These are phyloP conservation scores for Gnaphalium uliginosum DNA, from an alignment of 129 eudicot genomes.

Conservation along the genomic window DNA sequence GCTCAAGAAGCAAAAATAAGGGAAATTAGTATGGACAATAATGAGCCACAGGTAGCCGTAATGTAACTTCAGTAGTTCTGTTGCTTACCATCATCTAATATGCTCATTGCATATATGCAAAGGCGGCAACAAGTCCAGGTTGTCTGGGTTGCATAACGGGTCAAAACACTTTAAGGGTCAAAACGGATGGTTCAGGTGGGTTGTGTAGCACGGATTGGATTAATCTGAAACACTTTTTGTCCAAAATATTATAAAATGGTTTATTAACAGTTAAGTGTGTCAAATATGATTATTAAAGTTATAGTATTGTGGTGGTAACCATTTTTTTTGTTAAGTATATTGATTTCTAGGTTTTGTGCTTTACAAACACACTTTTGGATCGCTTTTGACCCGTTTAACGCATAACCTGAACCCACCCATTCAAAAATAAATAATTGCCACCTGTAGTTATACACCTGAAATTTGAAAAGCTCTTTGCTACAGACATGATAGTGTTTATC, in stretches of 20 bases:
- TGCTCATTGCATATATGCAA: background rate
- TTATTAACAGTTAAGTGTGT: background rate
- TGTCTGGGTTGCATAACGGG: background rate
- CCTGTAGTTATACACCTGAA: background rate
- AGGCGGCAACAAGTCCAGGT: background rate
- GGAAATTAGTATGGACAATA: constrained; percentile 77
- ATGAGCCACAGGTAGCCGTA: constrained; percentile 56
- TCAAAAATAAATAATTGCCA: background rate
- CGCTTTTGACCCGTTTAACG: background rate
- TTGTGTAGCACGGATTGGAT: background rate
- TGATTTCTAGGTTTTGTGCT: background rate
- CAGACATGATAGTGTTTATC: background rate
- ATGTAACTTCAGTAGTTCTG: background rate
- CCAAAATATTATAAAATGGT: no score
- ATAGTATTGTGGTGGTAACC: background rate
- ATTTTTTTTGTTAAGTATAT: background rate
- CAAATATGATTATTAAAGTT: background rate
- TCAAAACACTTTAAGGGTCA: background rate
- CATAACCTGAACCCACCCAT: background rate
- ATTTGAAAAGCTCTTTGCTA: background rate
- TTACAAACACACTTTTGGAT: background rate
- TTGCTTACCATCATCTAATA: constrained; percentile 3
- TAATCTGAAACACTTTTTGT: background rate
- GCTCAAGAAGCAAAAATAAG: constrained; percentile 85
- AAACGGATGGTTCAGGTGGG: background rate